Percentiles rank a stretch among this genome's conserved stretches.
These are phyloP conservation scores for Saccharomycopsis fibuligera DNA, from an alignment of 805 yeast genomes.

Conservation along the genomic window DNA sequence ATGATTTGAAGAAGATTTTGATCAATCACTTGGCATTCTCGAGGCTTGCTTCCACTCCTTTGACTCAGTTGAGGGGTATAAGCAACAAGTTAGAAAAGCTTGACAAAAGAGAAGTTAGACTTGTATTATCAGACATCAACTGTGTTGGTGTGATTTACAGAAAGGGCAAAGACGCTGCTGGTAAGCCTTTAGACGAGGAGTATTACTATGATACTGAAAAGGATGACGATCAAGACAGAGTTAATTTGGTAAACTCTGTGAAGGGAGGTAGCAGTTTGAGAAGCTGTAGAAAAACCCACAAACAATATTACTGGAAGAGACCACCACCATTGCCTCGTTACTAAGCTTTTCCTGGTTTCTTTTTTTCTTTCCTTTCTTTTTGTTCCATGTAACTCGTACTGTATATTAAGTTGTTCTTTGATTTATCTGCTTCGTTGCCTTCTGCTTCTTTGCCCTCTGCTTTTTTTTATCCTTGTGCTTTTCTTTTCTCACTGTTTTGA, in stretches of 20 bases:
- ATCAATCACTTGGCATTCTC: slow-evolving; percentile 88
- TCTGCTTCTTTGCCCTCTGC: neutral
- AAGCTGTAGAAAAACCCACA: slow-evolving; percentile 88
- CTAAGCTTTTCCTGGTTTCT: neutral
- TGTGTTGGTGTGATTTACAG: slow-evolving; percentile 88
- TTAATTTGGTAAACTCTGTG: slow-evolving; percentile 59
- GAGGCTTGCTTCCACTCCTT: slow-evolving; percentile 79
- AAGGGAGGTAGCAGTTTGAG: slow-evolving; percentile 76
- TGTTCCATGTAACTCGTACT: neutral
- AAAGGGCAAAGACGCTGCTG: slow-evolving; percentile 93
- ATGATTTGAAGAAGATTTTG: slow-evolving; percentile 56
- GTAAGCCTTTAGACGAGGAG: slow-evolving; percentile 88
- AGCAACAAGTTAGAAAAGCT: slow-evolving; percentile 36
- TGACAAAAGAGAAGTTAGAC: slow-evolving; percentile 32
- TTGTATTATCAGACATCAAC: slow-evolving; percentile 37
- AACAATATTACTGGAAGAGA: slow-evolving; percentile 54
- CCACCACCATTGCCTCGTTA: slow-evolving; percentile 27
- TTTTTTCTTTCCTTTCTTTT: neutral
- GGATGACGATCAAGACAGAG: slow-evolving; percentile 68
- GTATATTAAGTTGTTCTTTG: neutral
- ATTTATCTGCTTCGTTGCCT: neutral
- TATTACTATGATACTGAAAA: slow-evolving; percentile 84
- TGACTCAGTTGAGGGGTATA: slow-evolving; percentile 61
- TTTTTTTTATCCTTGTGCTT: neutral
- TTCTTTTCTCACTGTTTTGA: too few species aligned